Conservation (phyloP, 345 rosid genomes). For the Heritiera littoralis region DNA sequence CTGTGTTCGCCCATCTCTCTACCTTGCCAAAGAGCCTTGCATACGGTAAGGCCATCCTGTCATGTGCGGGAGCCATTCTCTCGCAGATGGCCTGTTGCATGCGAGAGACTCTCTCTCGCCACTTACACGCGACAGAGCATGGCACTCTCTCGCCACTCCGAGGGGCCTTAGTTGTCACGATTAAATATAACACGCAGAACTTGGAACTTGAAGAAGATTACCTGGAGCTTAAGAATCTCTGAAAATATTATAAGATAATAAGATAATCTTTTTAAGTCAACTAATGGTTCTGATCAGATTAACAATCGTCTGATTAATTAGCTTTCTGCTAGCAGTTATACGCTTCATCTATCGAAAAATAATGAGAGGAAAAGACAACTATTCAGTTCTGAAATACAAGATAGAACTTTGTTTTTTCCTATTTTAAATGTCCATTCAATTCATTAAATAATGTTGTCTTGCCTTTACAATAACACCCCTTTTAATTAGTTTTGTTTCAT, state of each 20-base stretch:
- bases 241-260: neutral
- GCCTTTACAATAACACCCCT: too few relatives aligned
- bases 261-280: neutral
- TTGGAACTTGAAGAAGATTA: slow-evolving; percentile 8
- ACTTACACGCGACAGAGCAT: too few relatives aligned
- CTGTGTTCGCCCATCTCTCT: too few relatives aligned
- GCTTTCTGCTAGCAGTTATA: neutral
- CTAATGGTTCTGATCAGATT: slow-evolving; percentile 1
- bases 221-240: slow-evolving; percentile 1
- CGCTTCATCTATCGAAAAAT: neutral
- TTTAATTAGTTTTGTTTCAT: too few relatives aligned
- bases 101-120: too few relatives aligned
- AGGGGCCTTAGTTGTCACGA: neutral
- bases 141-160: too few relatives aligned
- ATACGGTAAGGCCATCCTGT: too few relatives aligned
- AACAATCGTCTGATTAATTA: neutral
- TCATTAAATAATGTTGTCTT: too few relatives aligned
- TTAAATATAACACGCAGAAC: slow-evolving; percentile 10
- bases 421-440: neutral
- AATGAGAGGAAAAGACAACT: neutral
- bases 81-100: too few relatives aligned
- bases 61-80: too few relatives aligned
- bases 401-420: neutral
- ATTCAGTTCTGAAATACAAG: neutral
- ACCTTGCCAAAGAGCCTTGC: too few relatives aligned